A percentile compares a stretch with the other conserved stretches of the same genome.
These are phyloP conservation scores for Candida dubliniensis DNA, from an alignment of 1,139 yeast species.

Conservation along the genomic window DNA sequence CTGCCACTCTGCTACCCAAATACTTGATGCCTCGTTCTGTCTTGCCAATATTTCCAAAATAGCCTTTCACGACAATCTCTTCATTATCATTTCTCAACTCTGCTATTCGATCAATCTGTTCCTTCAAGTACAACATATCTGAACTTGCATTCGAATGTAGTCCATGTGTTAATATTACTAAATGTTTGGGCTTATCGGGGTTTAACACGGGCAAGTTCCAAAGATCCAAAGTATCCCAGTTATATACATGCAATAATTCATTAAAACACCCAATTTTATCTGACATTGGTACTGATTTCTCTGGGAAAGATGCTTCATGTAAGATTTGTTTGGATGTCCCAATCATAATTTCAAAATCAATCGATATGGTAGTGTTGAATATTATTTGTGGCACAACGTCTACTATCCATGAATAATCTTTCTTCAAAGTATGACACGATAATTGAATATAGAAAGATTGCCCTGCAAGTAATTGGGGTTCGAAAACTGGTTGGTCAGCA, in stretches of 20 bases:
- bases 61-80: constrained; percentile 78
- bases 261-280: constrained; percentile 32
- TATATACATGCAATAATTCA: constrained; percentile 38
- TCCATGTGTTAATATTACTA: constrained; percentile 86
- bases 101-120: constrained; percentile 60
- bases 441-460: constrained; percentile 53
- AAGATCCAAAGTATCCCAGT: constrained; percentile 64
- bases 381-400: constrained; percentile 86
- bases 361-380: constrained; percentile 67
- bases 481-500: constrained; percentile 68
- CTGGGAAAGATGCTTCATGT: constrained; percentile 33
- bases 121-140: constrained; percentile 85
- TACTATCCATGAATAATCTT: constrained; percentile 69
- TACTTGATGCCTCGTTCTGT: constrained; percentile 91
- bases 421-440: constrained; percentile 35
- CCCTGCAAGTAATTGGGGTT: constrained; percentile 68
- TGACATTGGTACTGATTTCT: constrained; percentile 29
- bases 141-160: constrained; percentile 86
- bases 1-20: constrained; percentile 81
- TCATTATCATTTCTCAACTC: constrained; percentile 47
- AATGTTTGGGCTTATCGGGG: constrained; percentile 55
- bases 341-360: constrained; percentile 67
- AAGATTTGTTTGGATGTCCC: constrained; percentile 52
- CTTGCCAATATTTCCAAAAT: constrained; percentile 77
- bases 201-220: constrained; percentile 64